Evolutionary conservation across 2,329 filamentous ascomycete species (phyloP).

Genomic region (Diplodia seriata): DNA sequence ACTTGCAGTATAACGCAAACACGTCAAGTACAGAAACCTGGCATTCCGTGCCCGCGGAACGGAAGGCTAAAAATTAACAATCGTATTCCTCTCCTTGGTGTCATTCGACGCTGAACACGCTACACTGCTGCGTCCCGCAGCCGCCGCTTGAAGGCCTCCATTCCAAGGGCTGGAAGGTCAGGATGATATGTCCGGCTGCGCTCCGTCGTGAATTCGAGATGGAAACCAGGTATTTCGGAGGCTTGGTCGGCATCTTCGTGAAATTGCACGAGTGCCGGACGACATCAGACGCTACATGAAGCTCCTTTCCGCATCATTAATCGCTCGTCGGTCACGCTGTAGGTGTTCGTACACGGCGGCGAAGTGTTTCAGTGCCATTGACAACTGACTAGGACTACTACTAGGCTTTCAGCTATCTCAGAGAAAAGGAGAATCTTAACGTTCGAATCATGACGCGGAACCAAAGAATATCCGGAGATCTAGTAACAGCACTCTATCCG

Average conservation of each 20-base stretch:
- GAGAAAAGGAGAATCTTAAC: too few species aligned
- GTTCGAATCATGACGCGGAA: too few species aligned
- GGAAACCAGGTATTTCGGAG: background rate
- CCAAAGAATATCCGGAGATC: too few species aligned
- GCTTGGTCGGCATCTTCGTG: background rate
- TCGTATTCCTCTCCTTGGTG: background rate
- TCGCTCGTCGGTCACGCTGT: too few species aligned
- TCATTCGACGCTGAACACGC: background rate
- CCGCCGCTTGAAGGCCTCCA: background rate
- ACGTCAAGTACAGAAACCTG: too few species aligned
- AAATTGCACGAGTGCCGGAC: background rate
- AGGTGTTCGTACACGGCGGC: too few species aligned
- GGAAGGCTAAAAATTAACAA: background rate
- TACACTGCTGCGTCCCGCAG: background rate
- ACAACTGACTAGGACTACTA: background rate
- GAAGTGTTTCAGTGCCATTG: background rate
- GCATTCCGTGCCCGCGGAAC: background rate
- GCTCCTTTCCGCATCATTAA: too few species aligned
- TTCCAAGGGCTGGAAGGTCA: too few species aligned
- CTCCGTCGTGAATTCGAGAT: background rate
- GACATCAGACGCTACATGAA: background rate
- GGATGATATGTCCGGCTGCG: background rate
- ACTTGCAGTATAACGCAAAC: too few species aligned
- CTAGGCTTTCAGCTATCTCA: background rate
- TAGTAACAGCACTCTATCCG: too few species aligned